Evolutionary conservation across 495 filamentous ascomycete species (phyloP), one percentile per base, ranked within the genome.

Genomic region (Penicillium desertorum): DNA sequence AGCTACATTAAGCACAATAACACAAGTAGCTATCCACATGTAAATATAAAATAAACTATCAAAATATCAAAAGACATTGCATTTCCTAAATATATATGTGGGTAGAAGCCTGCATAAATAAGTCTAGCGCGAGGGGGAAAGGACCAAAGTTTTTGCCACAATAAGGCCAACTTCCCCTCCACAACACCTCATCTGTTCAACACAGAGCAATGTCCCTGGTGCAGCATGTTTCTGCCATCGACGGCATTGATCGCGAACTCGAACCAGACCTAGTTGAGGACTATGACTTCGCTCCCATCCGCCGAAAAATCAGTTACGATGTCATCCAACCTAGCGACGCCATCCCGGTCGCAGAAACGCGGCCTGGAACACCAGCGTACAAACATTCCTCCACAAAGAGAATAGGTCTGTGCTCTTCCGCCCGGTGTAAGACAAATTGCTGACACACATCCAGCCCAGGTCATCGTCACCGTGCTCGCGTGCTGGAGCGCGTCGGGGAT

Each of bases 401-500:
- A 64, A 67, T 80, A 46, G 61, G 83, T 83, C 52, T 7, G 55
- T 16, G 20, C 16, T n/a, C 1, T n/a, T n/a, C 11, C 19, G 11
- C n/a, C 1, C 16, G 22, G 2, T 4, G 14, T 16, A 70, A 56
- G 14, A 42, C 49, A 42, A 46, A 6, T 11, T 23, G 46, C 46
- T 58, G 10, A 45, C 6, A 30, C n/a, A 11, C 8, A 6, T 30
- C 5, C 44, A 86, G 82, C 75, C 27, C 86, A 88, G 71, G 83
- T 89, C 1, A 60, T 69, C 17, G 68, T 79, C 43, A 85, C 84
- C 1, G 76, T 86, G 6, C 61, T 86, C 12, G 83, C 83, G 56
- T 88, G 85, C 64, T 83, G 86, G 61, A 73, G 85, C 49, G 82
- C 84, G 5, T 82, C 87, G 4, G 87, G 87, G 1, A 78, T 88